phyloP scores from a whole-genome alignment of 2,329 filamentous ascomycete genomes.

The Colletotrichum horii region DNA sequence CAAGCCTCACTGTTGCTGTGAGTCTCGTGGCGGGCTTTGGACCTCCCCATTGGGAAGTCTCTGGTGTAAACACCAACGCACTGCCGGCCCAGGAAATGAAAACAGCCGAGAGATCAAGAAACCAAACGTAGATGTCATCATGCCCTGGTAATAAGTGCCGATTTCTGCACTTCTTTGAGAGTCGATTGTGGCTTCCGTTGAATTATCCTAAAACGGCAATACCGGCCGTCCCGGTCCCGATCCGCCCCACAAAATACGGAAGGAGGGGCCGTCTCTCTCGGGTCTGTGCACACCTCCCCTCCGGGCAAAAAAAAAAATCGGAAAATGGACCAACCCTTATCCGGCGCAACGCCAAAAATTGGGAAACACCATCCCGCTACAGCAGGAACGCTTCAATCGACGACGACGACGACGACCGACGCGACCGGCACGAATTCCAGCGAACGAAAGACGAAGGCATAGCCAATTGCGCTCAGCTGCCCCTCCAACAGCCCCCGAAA shows the following conservation, averaged over 20 bases:
- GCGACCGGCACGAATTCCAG: not conserved
- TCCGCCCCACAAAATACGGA: not conserved
- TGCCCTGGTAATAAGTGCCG: not conserved
- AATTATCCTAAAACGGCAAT: not conserved
- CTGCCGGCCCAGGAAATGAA: not conserved
- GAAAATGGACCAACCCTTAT: conserved; percentile 11
- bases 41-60: not conserved
- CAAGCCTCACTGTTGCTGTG: not conserved
- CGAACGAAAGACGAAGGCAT: not conserved
- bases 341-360: conserved; percentile 23
- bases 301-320: not conserved
- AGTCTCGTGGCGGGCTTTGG: not conserved
- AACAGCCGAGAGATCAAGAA: not conserved
- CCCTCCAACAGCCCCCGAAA: not conserved
- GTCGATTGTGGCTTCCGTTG: not conserved
- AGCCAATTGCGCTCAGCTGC: not conserved
- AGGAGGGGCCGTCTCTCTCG: not conserved
- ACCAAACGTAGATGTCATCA: not conserved
- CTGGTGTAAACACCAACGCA: not conserved
- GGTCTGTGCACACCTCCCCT: not conserved
- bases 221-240: not conserved
- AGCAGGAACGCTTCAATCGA: not conserved
- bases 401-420: not conserved
- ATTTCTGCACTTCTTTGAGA: not conserved
- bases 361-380: not conserved